Percentiles rank a stretch among this genome's conserved stretches.
Conservation (phyloP, 768 basidiomycete genomes). For the Chalciporus chontae region DNA sequence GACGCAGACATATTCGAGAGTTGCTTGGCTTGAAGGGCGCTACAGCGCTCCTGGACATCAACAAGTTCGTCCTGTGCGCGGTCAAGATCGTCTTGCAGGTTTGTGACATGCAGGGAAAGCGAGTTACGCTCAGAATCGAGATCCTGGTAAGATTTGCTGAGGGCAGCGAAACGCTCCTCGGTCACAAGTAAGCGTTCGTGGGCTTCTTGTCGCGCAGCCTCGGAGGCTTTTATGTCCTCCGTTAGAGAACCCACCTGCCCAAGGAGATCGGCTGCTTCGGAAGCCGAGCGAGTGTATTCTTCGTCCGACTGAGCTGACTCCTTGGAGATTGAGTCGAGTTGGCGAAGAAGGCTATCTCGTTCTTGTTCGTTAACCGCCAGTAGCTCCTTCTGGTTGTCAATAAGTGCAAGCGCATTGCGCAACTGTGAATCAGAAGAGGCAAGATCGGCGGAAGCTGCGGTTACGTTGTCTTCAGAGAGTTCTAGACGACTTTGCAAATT, state of each 20-base stretch:
- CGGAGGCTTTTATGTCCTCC: slow-evolving; percentile 31
- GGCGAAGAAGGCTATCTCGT: slow-evolving; percentile 25
- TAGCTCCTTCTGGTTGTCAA: slow-evolving; percentile 18
- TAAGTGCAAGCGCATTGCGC: slow-evolving; percentile 12
- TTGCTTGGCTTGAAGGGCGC: slow-evolving; percentile 60
- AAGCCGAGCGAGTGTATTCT: slow-evolving; percentile 20
- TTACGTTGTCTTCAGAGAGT: slow-evolving; percentile 13
- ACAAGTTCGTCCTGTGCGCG: slow-evolving; percentile 49
- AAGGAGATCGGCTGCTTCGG: slow-evolving; percentile 35
- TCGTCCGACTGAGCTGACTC: slow-evolving; percentile 34
- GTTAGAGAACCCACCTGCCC: slow-evolving; percentile 30
- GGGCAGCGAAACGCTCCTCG: slow-evolving; percentile 42
- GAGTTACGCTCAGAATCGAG: slow-evolving; percentile 66
- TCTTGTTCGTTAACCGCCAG: slow-evolving; percentile 18
- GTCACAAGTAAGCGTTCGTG: slow-evolving; percentile 26
- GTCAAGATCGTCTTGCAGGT: slow-evolving; percentile 58
- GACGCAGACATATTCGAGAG: slow-evolving; percentile 58
- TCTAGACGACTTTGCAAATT: slow-evolving; percentile 33
- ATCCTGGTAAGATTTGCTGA: slow-evolving; percentile 47
- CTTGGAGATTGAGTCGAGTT: slow-evolving; percentile 32
- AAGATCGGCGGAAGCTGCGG: slow-evolving; percentile 9
- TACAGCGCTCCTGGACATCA: slow-evolving; percentile 59
- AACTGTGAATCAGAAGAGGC: slow-evolving; percentile 17
- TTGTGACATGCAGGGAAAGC: slow-evolving; percentile 58
- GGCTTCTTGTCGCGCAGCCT: slow-evolving; percentile 35